Base-by-base conservation (phyloP, 1,284 basidiomycete genomes). In the Ceratobasidium sp. region DNA sequence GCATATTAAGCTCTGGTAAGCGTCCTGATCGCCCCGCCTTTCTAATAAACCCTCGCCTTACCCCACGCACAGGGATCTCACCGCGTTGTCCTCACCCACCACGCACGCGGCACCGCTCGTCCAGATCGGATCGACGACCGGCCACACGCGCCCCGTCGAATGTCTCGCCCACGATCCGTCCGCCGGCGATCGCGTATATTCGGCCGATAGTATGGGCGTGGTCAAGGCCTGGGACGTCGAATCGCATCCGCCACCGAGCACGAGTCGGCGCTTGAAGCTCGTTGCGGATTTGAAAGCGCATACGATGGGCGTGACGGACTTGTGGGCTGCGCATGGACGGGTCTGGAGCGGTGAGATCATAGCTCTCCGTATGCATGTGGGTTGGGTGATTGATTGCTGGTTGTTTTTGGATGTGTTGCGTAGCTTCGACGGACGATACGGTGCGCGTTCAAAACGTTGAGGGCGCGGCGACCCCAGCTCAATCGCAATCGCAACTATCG, bases 261-360 rank as follows among this genome's bases (percentile, higher is more conserved):
- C 84, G 0, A 82, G 85, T 55, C 92, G 91, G 88, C 84, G 81
- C 52, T 82, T 84, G 73, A 84, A 82, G 1, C 78, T 87, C 78
- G 82, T 84, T 79, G 85, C 88, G 63, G 86, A 93, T 78, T 78
- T 94, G 77, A 83, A 83, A 77, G 83, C 90, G 79, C 88, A 96
- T 83, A 85, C 94, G 73, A 96, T 94, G 8, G 87, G 92, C 58
- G 87, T 98, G 28, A 94, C 91, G 74, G 89, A 91, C 73, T 83
- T 97, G 71, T 73, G 84, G 7, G 85, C 89, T 47, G 88, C 86
- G 0, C 84, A 86, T 13, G 91, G 87, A 0, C 86, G 92, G 38
- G 82, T 96, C 26, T 97, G 94, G 95, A 94, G 91, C 74, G 92
- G 95, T 96, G 79, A 78, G 82, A n/a, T n/a, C n/a, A n/a, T n/a